Base-by-base conservation (phyloP, 1,284 basidiomycete genomes). In the Heterobasidion parviporum region DNA sequence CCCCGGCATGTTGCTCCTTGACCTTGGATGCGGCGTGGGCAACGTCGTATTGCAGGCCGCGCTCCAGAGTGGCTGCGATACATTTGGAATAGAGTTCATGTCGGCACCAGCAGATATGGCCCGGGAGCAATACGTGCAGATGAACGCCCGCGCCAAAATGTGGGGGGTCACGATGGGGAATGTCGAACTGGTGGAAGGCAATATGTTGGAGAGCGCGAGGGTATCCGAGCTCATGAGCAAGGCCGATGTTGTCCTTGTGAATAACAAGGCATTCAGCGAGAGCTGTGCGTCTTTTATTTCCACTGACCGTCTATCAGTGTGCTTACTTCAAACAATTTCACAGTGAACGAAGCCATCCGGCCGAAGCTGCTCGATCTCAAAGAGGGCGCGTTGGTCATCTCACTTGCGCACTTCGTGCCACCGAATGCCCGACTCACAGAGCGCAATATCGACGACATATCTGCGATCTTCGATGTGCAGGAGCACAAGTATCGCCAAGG, bases 341-440 rank as follows among this genome's bases (percentile, higher is more conserved):
- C 56, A 89, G 87, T 90, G 60, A 90, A 90, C 66, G 86, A 87
- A 66, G 80, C 82, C 0, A 69, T 90, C 10, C 74, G 82, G 52
- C 82, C 84, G 20, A 87, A 86, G 63, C 89, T 90, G 64, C 68
- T 90, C 49, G 87, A 90, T 65, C 71, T 90, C 57, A 90, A 89
- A 64, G 88, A 90, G 61, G 88, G 88, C 35, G 88, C 87, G 1
- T 80, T 85, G 50, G 85, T 90, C 16, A 77, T 90, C n/a, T 89
- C 87, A 8, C 69, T 90, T 14, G 77, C 79, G 54, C 84, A 85
- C 1, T 89, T 90, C 61, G 84, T 85, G 41, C 75, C 80, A 12
- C 77, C 79, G 8, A 81, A 84, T 60, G 78, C 79, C 32, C 78
- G 85, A n/a, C 71, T 89, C 34, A 87, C 84, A 0, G 83, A 87